Percentiles rank a stretch among this genome's conserved stretches.
Conservation (phyloP, 805 yeast species). For the Priceomyces haplophilus region DNA sequence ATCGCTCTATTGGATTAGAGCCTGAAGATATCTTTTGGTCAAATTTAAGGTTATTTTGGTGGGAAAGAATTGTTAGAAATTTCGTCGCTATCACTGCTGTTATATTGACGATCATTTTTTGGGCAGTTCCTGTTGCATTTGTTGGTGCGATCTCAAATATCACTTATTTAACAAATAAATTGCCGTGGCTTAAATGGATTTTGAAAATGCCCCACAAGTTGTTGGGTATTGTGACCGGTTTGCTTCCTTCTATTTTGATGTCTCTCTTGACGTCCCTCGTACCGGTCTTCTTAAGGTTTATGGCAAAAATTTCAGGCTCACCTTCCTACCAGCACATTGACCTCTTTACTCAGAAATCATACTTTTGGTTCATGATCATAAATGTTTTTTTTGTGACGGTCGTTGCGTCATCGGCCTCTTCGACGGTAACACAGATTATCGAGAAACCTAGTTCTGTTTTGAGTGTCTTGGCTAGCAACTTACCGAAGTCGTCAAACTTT, state of each 20-base stretch:
- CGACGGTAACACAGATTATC: conserved; percentile 61
- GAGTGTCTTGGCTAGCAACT: conserved; percentile 57
- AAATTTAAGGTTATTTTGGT: conserved; percentile 75
- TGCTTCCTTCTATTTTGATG: conserved; percentile 79
- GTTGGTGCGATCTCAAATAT: conserved; percentile 93
- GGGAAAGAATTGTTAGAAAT: conserved; percentile 63
- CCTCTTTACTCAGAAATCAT: conserved; percentile 62
- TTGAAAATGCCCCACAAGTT: conserved; percentile 66
- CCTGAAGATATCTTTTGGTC: conserved; percentile 67
- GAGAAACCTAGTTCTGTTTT: conserved; percentile 58
- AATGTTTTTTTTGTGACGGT: conserved; percentile 73
- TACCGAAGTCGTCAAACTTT: conserved; percentile 73
- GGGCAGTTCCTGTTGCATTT: conserved; percentile 98
- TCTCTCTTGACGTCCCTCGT: conserved; percentile 81
- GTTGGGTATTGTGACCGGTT: conserved; percentile 82
- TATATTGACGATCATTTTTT: conserved; percentile 64
- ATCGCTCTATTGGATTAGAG: conserved; percentile 59
- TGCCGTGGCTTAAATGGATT: conserved; percentile 74
- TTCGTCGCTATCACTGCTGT: conserved; percentile 53
- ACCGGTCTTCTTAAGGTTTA: conserved; percentile 75
- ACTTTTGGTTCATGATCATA: conserved; percentile 66
- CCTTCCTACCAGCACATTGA: conserved; percentile 58
- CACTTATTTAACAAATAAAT: conserved; percentile 62
- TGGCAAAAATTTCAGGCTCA: conserved; percentile 61
- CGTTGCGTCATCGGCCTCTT: conserved; percentile 66